Conservation (phyloP, 192 early-diverging fungal genomes). For the Funneliformis geosporum region DNA sequence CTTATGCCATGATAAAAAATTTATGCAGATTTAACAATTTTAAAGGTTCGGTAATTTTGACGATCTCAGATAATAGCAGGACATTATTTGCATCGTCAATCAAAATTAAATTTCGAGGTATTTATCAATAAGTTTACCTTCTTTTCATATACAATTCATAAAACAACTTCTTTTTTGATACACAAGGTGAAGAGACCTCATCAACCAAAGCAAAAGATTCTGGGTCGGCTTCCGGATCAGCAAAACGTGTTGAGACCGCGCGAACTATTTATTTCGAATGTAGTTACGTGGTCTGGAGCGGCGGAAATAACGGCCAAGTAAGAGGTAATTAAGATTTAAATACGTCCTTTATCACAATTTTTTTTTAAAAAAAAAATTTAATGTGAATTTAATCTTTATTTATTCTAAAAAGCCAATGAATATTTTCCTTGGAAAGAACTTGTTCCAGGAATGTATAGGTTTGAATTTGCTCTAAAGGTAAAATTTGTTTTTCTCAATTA, state of each 20-base stretch:
- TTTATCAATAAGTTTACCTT: background rate
- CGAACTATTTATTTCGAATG: conserved; percentile 18
- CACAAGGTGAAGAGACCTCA: conserved; percentile 8
- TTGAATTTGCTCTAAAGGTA: conserved; percentile 46
- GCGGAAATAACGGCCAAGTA: background rate
- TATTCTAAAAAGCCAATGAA: background rate
- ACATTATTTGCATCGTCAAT: background rate
- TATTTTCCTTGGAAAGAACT: conserved; percentile 38
- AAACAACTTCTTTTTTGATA: background rate
- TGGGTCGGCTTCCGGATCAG: background rate
- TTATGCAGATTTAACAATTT: background rate
- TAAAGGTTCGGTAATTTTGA: background rate
- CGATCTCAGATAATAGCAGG: background rate
- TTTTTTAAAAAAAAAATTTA: background rate
- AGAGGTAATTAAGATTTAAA: background rate
- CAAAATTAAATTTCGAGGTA: conserved; percentile 19
- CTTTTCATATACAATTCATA: background rate
- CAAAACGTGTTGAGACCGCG: background rate
- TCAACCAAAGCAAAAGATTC: background rate
- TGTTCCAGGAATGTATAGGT: conserved; percentile 37
- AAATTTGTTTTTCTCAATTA: background rate
- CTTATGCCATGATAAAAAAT: background rate
- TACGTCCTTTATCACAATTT: too few species aligned
- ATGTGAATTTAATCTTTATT: background rate
- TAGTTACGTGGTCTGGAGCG: background rate